phyloP scores from a whole-genome alignment of 352 stramenopile species.

The Phytophthora nicotianae region DNA sequence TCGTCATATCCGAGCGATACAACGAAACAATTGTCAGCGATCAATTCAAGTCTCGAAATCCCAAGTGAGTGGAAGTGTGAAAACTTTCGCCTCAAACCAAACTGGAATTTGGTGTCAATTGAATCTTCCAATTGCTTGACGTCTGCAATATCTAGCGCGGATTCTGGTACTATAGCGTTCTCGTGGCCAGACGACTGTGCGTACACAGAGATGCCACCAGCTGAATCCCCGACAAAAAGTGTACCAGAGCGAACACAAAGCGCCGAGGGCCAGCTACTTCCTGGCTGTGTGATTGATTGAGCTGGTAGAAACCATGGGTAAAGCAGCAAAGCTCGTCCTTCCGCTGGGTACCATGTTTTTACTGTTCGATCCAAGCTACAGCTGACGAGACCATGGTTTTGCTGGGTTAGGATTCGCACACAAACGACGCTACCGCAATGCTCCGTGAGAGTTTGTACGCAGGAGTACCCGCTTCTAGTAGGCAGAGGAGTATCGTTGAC shows the following conservation, averaged over 20 bases:
- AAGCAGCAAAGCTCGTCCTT: slow-evolving; percentile 61
- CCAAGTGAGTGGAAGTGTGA: slow-evolving; percentile 69
- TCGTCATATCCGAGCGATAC: slow-evolving; percentile 80
- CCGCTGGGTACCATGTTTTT: slow-evolving; percentile 65
- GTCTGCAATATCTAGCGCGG: slow-evolving; percentile 12
- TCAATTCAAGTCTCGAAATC: slow-evolving; percentile 54
- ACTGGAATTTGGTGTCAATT: slow-evolving; percentile 39
- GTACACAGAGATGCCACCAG: slow-evolving; percentile 67
- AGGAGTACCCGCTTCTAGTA: slow-evolving; percentile 29
- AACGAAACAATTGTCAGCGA: slow-evolving; percentile 74
- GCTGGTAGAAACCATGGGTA: slow-evolving; percentile 72
- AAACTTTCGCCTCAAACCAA: slow-evolving; percentile 68
- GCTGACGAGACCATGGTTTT: slow-evolving; percentile 62
- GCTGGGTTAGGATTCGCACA: slow-evolving; percentile 50
- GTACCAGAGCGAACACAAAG: slow-evolving; percentile 58
- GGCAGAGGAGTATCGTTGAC: slow-evolving; percentile 46
- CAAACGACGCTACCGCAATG: slow-evolving; percentile 62
- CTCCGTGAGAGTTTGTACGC: slow-evolving; percentile 68
- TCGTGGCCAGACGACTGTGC: slow-evolving; percentile 17
- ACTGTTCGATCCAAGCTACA: slow-evolving; percentile 74
- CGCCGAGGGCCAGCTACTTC: slow-evolving; percentile 59
- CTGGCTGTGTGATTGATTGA: slow-evolving; percentile 60
- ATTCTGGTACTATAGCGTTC: slow-evolving; percentile 2
- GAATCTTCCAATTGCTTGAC: slow-evolving; percentile 17
- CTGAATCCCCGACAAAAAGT: slow-evolving; percentile 71